Evolutionary conservation across 2,329 filamentous ascomycete species (phyloP).

Genomic region (Colletotrichum navitas): DNA sequence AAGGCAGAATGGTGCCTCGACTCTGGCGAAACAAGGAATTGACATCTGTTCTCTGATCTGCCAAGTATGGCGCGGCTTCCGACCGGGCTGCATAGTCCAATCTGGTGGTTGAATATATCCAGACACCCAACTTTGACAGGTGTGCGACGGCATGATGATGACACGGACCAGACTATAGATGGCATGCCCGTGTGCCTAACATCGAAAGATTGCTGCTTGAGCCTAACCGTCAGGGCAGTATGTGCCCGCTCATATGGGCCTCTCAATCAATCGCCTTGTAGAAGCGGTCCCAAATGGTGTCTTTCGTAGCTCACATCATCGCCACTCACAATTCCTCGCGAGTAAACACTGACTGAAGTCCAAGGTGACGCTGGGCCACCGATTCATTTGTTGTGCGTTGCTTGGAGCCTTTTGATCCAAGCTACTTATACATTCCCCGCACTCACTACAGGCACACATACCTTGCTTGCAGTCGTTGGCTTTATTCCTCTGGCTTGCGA

Average conservation of each 20-base stretch:
- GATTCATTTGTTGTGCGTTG: not conserved
- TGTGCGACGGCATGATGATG: not conserved
- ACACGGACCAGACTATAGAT: not conserved
- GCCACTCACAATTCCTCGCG: not conserved
- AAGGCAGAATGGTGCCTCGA: not conserved
- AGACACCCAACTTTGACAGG: not conserved
- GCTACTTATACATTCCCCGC: not conserved
- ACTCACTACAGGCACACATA: not conserved
- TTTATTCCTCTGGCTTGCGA: not conserved
- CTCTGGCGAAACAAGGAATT: not conserved
- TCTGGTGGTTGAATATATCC: too few relatives aligned
- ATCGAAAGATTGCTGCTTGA: not conserved
- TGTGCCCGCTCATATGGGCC: not conserved
- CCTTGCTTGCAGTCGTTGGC: not conserved
- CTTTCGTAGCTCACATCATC: not conserved
- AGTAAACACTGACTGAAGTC: constrained; percentile 25
- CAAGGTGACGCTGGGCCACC: not conserved
- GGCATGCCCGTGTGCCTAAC: not conserved
- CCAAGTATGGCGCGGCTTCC: too few relatives aligned
- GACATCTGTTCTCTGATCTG: not conserved
- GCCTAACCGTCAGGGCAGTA: not conserved
- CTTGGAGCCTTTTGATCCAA: constrained; percentile 20
- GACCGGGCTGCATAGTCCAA: not conserved
- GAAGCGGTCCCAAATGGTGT: not conserved
- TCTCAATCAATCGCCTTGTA: not conserved